Percentiles rank a stretch among this genome's conserved stretches.
Evolutionary conservation across 352 stramenopile species (phyloP).

Genomic region (Globisporangium lucens): DNA sequence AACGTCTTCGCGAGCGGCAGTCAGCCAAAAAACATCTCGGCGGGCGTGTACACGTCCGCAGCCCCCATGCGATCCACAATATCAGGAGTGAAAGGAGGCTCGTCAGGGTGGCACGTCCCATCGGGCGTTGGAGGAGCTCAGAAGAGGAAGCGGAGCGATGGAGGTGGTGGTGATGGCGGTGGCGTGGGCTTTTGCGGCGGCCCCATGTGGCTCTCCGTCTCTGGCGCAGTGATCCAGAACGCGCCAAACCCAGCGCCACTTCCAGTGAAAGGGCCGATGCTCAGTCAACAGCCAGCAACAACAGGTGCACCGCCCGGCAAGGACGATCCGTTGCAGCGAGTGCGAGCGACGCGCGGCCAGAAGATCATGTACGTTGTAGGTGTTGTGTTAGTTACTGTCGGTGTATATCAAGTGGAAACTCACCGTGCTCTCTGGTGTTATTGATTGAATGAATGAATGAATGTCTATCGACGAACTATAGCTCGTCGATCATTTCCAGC

Average conservation of each 20-base stretch:
- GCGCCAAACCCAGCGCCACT: not conserved
- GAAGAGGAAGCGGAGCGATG: constrained; percentile 55
- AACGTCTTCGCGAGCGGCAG: constrained; percentile 47
- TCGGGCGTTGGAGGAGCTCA: constrained; percentile 22
- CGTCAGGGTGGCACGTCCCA: constrained; percentile 18
- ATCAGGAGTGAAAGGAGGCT: not conserved
- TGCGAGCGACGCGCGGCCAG: constrained; percentile 24
- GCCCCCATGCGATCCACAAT: constrained; percentile 13
- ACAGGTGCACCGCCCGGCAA: not conserved
- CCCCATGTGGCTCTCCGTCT: constrained; percentile 48
- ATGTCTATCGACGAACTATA: too few species aligned
- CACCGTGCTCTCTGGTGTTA: not conserved
- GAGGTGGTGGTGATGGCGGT: not conserved
- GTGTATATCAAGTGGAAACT: not conserved
- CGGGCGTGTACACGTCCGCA: constrained; percentile 64
- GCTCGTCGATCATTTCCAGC: constrained; percentile 28
- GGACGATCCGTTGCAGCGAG: not conserved
- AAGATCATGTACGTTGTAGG: constrained; percentile 40
- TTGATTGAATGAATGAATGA: not conserved
- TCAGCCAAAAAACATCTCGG: constrained; percentile 74
- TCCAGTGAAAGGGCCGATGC: constrained; percentile 9
- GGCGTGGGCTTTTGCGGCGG: constrained; percentile 31
- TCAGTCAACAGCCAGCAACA: not conserved
- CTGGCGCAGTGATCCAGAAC: constrained; percentile 43
- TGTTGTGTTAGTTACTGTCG: not conserved